phyloP scores from a whole-genome alignment of 192 early-diverging fungal species.

The Coemansia furcata region DNA sequence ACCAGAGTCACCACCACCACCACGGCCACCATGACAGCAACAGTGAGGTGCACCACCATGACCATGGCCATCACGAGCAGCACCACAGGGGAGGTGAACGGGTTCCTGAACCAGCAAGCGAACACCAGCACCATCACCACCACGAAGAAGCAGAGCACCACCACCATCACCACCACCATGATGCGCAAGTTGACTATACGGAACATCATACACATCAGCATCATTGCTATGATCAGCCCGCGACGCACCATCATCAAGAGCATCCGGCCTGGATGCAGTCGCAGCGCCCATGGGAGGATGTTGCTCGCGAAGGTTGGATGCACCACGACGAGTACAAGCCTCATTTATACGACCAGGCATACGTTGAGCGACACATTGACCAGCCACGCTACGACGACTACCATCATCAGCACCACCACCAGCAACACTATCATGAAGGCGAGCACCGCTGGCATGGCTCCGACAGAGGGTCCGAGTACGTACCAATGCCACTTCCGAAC shows the following conservation, averaged over 20 bases:
- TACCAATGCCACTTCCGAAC: slow-evolving; percentile 22
- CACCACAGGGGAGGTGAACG: background rate
- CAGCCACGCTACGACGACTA: slow-evolving; percentile 16
- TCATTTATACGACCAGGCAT: slow-evolving; percentile 53
- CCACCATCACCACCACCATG: background rate
- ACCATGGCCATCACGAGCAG: background rate
- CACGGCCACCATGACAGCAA: background rate
- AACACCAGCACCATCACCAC: background rate
- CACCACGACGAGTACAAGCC: slow-evolving; percentile 54
- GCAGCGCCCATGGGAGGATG: slow-evolving; percentile 57
- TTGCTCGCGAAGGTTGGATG: slow-evolving; percentile 55
- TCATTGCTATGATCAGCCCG: background rate
- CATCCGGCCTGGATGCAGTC: slow-evolving; percentile 48
- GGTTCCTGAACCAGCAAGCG: no score
- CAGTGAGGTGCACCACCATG: slow-evolving; percentile 1
- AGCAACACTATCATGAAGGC: slow-evolving; percentile 5
- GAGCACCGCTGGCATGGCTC: slow-evolving; percentile 1
- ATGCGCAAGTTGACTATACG: background rate
- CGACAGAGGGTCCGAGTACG: slow-evolving; percentile 3
- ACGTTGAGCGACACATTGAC: slow-evolving; percentile 47
- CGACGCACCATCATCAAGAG: slow-evolving; percentile 3
- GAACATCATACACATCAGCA: background rate
- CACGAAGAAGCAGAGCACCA: background rate
- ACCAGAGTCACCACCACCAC: background rate
- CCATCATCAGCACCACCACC: slow-evolving; percentile 5